Percentiles rank a stretch among this genome's conserved stretches.
phyloP scores from a whole-genome alignment of 495 filamentous ascomycete species.

The Bathelium albidoporum region DNA sequence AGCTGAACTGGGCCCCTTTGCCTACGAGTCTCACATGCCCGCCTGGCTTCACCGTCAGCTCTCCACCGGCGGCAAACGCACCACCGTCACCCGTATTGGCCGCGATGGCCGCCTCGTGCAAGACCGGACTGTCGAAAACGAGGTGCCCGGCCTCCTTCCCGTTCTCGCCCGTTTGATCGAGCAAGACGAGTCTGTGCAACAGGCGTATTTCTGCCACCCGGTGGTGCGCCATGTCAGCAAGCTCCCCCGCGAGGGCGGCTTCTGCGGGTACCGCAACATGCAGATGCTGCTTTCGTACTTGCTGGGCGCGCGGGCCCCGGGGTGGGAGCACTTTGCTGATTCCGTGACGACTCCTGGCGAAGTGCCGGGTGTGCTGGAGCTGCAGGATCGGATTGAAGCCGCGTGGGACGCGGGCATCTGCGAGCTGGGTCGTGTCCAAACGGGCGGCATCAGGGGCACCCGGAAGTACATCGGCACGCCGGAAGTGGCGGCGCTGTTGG shows the following conservation, averaged over 20 bases:
- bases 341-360: no score
- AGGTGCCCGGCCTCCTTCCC: constrained; percentile 58
- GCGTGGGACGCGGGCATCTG: constrained; percentile 89
- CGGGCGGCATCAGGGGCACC: constrained; percentile 77
- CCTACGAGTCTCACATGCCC: constrained; percentile 84
- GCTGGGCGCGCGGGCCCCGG: constrained; percentile 43
- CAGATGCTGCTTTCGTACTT: constrained; percentile 87
- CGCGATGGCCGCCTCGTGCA: constrained; percentile 40
- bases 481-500: constrained; percentile 63
- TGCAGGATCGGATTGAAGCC: constrained; percentile 82
- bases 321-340: constrained; percentile 43
- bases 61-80: constrained; percentile 50
- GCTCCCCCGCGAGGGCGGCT: constrained; percentile 69
- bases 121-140: constrained; percentile 46
- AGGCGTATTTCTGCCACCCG: constrained; percentile 72
- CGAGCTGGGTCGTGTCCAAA: constrained; percentile 59
- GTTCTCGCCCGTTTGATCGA: constrained; percentile 62
- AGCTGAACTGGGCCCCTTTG: constrained; percentile 71
- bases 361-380: constrained; percentile 63
- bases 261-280: constrained; percentile 97
- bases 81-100: constrained; percentile 45
- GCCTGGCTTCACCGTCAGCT: constrained; percentile 61
- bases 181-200: constrained; percentile 49
- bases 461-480: constrained; percentile 94
- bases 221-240: constrained; percentile 73